These are phyloP conservation scores for Plasmodium relictum DNA, from an alignment of 169 alveolate genomes.

Conservation along the genomic window DNA sequence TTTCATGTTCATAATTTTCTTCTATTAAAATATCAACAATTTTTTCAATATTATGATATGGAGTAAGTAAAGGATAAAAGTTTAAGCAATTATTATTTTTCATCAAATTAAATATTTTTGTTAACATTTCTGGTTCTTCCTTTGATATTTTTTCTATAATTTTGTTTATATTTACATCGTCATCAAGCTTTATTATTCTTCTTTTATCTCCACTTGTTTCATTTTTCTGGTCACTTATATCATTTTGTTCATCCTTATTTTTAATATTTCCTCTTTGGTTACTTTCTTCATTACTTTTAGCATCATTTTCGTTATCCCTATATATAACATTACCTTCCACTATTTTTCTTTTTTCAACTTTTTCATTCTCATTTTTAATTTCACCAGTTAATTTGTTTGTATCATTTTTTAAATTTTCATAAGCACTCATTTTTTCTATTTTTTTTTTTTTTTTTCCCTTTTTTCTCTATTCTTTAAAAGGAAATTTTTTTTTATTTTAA, in stretches of 20 bases:
- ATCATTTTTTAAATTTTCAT: no score
- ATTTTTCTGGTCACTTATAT: background rate
- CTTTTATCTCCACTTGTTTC: background rate
- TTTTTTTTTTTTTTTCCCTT: no score
- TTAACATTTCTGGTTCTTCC: conserved; percentile 31
- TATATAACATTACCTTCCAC: no score
- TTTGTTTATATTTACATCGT: conserved; percentile 32
- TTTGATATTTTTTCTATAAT: conserved; percentile 12
- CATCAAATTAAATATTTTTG: conserved; percentile 29
- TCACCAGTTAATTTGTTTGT: no score
- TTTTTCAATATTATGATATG: conserved; percentile 73
- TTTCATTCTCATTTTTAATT: no score
- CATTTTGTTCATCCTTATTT: background rate
- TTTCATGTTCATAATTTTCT: conserved; percentile 76
- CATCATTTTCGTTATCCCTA: no score
- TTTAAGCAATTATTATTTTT: conserved; percentile 31
- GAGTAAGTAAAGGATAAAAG: conserved; percentile 77
- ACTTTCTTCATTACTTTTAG: no score
- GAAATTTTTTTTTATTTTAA: no score
- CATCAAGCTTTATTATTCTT: conserved; percentile 7
- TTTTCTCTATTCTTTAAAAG: no score
- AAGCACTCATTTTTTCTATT: no score
- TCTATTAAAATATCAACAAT: conserved; percentile 46
- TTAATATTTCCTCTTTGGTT: no score
- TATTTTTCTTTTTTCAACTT: no score